Percentiles rank a stretch among this genome's conserved stretches.
phyloP scores from a whole-genome alignment of 2,329 filamentous ascomycete species.

The Xylariaceae sp. region DNA sequence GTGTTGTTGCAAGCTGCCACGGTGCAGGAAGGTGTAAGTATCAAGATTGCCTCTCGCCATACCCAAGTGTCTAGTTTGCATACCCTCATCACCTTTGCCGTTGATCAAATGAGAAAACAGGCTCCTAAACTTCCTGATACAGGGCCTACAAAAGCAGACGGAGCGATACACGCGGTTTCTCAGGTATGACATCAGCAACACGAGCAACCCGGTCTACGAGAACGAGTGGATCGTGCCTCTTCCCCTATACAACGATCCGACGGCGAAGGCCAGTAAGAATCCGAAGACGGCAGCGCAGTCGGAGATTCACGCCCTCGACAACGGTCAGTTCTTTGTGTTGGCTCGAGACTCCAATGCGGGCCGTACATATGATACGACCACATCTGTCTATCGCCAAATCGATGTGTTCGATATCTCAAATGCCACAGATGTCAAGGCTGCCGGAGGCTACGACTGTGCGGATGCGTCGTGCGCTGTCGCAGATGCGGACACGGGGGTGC shows the following conservation, averaged over 20 bases:
- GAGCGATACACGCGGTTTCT: constrained; percentile 59
- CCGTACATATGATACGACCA: constrained; percentile 47
- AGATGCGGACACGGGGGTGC: constrained; percentile 41
- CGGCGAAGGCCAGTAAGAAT: constrained; percentile 41
- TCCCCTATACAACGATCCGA: constrained; percentile 52
- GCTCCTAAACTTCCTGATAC: constrained; percentile 1
- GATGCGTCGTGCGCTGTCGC: constrained; percentile 25
- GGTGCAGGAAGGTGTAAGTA: constrained; percentile 55
- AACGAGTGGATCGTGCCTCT: constrained; percentile 65
- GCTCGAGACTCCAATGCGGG: constrained; percentile 60
- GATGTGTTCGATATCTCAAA: constrained; percentile 63
- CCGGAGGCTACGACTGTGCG: constrained; percentile 34
- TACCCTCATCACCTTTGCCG: too few species aligned
- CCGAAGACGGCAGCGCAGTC: constrained; percentile 60
- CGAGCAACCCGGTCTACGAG: constrained; percentile 41
- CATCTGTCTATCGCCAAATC: constrained; percentile 62
- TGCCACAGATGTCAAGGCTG: constrained; percentile 58
- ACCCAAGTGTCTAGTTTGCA: too few species aligned
- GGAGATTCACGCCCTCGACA: constrained; percentile 61
- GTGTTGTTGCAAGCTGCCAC: constrained; percentile 63
- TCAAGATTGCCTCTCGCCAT: background rate
- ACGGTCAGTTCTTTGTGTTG: constrained; percentile 63
- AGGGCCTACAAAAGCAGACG: constrained; percentile 40
- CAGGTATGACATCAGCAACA: constrained; percentile 55
- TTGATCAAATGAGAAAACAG: too few species aligned